Evolutionary conservation across 163 green algal species (phyloP).

Genomic region (Chloromonas sp.): DNA sequence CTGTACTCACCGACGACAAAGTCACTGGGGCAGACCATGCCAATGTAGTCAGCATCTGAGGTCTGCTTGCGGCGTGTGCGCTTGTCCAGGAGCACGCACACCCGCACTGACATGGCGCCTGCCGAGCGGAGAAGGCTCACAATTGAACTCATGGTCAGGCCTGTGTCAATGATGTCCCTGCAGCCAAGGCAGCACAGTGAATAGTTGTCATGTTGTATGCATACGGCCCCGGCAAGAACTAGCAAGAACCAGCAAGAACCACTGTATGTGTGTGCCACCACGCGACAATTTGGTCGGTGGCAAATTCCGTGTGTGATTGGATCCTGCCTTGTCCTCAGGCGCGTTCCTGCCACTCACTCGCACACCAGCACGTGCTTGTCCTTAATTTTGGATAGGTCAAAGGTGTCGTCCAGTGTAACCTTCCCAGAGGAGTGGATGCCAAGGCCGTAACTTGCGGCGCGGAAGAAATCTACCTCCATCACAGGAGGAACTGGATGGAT

Average conservation of each 20-base stretch:
- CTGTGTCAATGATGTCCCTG: conserved; percentile 78
- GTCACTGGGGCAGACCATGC: conserved; percentile 67
- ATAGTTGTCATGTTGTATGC: not conserved
- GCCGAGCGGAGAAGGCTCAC: conserved; percentile 23
- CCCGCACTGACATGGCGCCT: conserved; percentile 44
- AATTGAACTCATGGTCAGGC: conserved; percentile 48
- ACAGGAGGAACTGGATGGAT: conserved; percentile 24
- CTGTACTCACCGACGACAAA: conserved; percentile 67
- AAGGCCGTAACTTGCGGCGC: conserved; percentile 31
- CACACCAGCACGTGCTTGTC: conserved; percentile 25
- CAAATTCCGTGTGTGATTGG: no score
- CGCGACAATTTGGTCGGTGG: no score
- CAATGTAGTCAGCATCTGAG: conserved; percentile 48
- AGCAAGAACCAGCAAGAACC: no score
- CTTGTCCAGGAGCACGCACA: conserved; percentile 72
- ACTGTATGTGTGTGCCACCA: no score
- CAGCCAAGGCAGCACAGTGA: not conserved
- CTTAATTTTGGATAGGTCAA: conserved; percentile 4
- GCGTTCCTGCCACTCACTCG: not conserved
- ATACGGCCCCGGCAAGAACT: no score
- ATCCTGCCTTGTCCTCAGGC: no score
- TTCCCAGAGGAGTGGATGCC: conserved; percentile 18
- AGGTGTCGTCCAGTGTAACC: conserved; percentile 19
- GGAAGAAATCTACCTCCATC: conserved; percentile 40
- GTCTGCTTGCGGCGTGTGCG: conserved; percentile 33